A percentile compares a stretch with the other conserved stretches of the same genome.
Conservation (phyloP, 2,329 filamentous ascomycete species). For the Septoria petroselini region DNA sequence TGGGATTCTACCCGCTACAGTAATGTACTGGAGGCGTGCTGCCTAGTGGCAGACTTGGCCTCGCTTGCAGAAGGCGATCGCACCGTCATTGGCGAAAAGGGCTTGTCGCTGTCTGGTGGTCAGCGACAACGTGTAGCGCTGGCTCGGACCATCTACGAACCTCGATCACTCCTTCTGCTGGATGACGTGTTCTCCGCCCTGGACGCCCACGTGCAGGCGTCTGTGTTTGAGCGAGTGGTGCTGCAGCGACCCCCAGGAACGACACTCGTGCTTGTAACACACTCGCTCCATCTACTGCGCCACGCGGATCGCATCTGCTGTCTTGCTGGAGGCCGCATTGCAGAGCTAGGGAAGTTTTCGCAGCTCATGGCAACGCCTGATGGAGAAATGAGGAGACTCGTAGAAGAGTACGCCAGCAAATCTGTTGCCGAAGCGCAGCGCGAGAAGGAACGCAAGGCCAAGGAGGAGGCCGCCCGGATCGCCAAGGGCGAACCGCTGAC, state of each 20-base stretch:
- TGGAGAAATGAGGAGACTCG: conserved; percentile 6
- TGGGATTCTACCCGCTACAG: conserved; percentile 71
- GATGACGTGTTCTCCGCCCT: conserved; percentile 14
- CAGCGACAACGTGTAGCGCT: conserved; percentile 91
- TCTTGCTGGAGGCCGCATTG: neutral
- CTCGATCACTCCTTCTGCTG: conserved; percentile 50
- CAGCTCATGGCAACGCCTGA: neutral
- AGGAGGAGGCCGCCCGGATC: neutral
- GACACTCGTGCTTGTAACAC: conserved; percentile 10
- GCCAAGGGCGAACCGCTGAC: neutral
- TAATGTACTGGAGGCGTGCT: conserved; percentile 68
- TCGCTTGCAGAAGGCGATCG: conserved; percentile 79
- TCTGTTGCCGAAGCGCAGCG: conserved; percentile 1
- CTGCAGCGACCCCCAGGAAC: neutral
- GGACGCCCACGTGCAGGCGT: conserved; percentile 47
- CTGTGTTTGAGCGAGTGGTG: conserved; percentile 40
- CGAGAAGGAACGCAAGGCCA: conserved; percentile 1
- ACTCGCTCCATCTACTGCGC: conserved; percentile 9
- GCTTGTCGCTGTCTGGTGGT: conserved; percentile 85
- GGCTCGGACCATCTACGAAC: conserved; percentile 66
- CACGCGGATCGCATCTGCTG: conserved; percentile 1
- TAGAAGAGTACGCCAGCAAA: conserved; percentile 7
- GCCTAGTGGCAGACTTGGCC: conserved; percentile 73
- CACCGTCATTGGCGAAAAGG: conserved; percentile 89
- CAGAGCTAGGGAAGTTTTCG: neutral